Evolutionary conservation across 2,329 filamentous ascomycete genomes (phyloP).

Genomic region (Phialophora macrospora): DNA sequence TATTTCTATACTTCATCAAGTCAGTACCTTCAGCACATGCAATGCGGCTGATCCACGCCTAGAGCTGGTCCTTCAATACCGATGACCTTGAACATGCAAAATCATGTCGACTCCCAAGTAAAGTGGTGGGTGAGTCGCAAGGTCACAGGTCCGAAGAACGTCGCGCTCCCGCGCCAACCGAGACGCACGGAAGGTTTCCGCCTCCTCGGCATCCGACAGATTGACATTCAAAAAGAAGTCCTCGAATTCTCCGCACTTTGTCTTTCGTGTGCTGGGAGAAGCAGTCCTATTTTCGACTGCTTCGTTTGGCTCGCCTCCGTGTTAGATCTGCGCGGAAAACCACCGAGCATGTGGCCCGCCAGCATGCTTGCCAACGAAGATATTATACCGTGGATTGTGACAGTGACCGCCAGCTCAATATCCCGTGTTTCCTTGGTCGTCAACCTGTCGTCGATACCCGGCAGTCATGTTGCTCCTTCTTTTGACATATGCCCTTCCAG

Average conservation of each 20-base stretch:
- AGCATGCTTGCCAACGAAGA: neutral
- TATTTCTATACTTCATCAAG: too few species aligned
- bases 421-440: neutral
- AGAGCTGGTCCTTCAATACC: too few species aligned
- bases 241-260: neutral
- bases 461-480: slow-evolving; percentile 27
- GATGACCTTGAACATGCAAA: too few species aligned
- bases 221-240: neutral
- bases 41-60: too few species aligned
- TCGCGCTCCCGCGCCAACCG: neutral
- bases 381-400: neutral
- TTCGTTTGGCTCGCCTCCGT: neutral
- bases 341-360: neutral
- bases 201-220: neutral
- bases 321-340: slow-evolving; percentile 5
- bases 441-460: neutral
- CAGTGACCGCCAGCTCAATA: neutral
- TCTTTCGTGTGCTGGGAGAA: too few species aligned
- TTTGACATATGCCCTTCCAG: slow-evolving; percentile 21
- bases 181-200: slow-evolving; percentile 23
- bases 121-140: too few species aligned
- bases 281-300: neutral
- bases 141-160: too few species aligned
- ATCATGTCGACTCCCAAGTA: too few species aligned
- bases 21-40: too few species aligned